These are phyloP conservation scores for Ustilaginoidea virens DNA, from an alignment of 2,329 filamentous ascomycete species.

Conservation along the genomic window DNA sequence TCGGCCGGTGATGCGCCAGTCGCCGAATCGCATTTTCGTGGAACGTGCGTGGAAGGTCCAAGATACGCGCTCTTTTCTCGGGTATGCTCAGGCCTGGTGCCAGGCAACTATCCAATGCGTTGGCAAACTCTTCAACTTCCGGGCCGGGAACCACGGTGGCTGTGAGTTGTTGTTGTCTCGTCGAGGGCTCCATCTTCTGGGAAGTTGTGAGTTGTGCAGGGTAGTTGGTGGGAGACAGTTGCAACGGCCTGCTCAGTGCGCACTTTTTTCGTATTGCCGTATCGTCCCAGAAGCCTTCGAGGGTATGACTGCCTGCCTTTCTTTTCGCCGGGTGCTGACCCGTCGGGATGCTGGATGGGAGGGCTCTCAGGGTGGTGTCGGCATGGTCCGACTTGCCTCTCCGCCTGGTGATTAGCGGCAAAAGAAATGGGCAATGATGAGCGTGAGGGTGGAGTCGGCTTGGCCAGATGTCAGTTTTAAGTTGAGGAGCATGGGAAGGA, in stretches of 20 bases:
- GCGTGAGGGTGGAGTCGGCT: no score
- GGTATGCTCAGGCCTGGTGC: conserved; percentile 28
- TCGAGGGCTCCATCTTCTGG: conserved; percentile 2
- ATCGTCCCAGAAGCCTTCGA: background rate
- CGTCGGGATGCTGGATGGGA: conserved; percentile 1
- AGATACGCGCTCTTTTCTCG: conserved; percentile 49
- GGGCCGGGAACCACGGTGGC: conserved; percentile 46
- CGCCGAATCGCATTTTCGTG: conserved; percentile 33
- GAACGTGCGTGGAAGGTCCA: conserved; percentile 45
- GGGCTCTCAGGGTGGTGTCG: conserved; percentile 4
- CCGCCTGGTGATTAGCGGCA: no score
- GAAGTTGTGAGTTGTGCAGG: no score
- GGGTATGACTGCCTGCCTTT: background rate
- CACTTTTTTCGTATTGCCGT: background rate
- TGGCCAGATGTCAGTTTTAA: no score
- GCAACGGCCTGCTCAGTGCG: no score
- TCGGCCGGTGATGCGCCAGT: conserved; percentile 16
- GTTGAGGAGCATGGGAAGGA: no score
- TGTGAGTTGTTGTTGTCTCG: conserved; percentile 4
- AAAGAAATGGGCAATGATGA: no score
- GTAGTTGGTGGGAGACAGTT: no score
- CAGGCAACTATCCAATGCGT: conserved; percentile 63
- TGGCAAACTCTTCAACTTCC: conserved; percentile 79
- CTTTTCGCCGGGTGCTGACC: background rate
- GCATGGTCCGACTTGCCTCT: conserved; percentile 1